Conservation (phyloP, 2,329 filamentous ascomycete species). For the Microcyclosporella mali region DNA sequence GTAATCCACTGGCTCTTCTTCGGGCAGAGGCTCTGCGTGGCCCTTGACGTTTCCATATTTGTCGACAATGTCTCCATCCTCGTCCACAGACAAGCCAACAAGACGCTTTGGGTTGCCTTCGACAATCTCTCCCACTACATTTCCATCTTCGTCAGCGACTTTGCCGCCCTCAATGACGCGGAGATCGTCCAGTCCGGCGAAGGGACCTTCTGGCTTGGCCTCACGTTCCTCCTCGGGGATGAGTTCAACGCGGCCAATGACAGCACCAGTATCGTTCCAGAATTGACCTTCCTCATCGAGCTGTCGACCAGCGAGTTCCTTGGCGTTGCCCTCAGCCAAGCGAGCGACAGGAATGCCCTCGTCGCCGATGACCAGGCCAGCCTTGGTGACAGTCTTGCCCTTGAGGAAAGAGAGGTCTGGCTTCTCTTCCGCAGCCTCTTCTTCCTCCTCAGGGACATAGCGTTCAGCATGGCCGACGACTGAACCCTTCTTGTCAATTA, state of each 20-base stretch:
- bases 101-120: constrained; percentile 58
- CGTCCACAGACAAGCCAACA: constrained; percentile 67
- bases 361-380: constrained; percentile 46
- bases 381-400: constrained; percentile 46
- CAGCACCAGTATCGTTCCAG: constrained; percentile 64
- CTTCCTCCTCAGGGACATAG: constrained; percentile 59
- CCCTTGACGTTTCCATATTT: constrained; percentile 57
- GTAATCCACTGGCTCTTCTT: constrained; percentile 42
- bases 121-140: constrained; percentile 46
- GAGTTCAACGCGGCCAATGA: constrained; percentile 62
- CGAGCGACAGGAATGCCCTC: constrained; percentile 52
- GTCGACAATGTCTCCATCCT: constrained; percentile 63
- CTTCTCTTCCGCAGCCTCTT: constrained; percentile 43
- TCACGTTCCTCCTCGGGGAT: constrained; percentile 60
- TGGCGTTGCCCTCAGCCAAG: constrained; percentile 60
- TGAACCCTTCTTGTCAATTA: constrained; percentile 49
- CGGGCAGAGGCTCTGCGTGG: constrained; percentile 47
- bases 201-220: constrained; percentile 45
- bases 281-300: constrained; percentile 66
- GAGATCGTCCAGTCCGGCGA: constrained; percentile 45
- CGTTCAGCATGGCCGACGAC: constrained; percentile 48
- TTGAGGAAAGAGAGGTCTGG: constrained; percentile 42
- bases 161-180: constrained; percentile 44
- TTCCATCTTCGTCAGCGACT: constrained; percentile 46
- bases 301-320: constrained; percentile 60